Evolutionary conservation across 2,329 filamentous ascomycete species (phyloP).

Genomic region (Aspergillus carbonarius): DNA sequence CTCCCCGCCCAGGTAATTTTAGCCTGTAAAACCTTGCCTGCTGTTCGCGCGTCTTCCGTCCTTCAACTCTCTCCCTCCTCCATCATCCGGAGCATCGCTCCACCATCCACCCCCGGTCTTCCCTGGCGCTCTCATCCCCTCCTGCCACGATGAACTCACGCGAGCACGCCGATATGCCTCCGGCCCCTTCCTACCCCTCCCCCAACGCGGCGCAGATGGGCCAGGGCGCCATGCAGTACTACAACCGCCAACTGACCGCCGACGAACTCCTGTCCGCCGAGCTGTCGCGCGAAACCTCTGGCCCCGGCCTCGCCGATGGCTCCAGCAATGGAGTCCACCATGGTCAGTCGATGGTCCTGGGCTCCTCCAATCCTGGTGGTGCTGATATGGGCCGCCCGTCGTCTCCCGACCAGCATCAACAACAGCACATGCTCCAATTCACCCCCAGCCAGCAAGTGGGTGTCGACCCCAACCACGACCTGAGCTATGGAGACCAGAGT

Average conservation of each 20-base stretch:
- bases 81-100: constrained; percentile 36
- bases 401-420: constrained; percentile 40
- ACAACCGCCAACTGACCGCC: constrained; percentile 46
- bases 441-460: constrained; percentile 45
- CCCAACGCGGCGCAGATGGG: constrained; percentile 46
- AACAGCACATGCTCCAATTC: constrained; percentile 44
- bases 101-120: constrained; percentile 23
- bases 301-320: constrained; percentile 43
- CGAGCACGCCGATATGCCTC: constrained; percentile 45
- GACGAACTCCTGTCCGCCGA: constrained; percentile 51
- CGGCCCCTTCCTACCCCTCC: constrained; percentile 45
- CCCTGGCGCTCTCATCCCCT: constrained; percentile 12
- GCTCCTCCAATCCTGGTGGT: constrained; percentile 35
- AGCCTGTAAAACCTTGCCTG: constrained; percentile 38
- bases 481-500: constrained; percentile 59
- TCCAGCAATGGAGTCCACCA: constrained; percentile 43
- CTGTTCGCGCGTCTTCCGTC: constrained; percentile 32
- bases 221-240: constrained; percentile 46
- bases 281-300: constrained; percentile 47
- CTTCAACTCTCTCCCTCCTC: constrained; percentile 23
- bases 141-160: constrained; percentile 39
- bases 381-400: constrained; percentile 39
- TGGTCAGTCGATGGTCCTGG: constrained; percentile 41
- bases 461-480: constrained; percentile 46
- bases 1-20: constrained; percentile 36